Evolutionary conservation across 345 rosid genomes (phyloP), one percentile per base, ranked within the genome.

Genomic region (Linum trigynum): DNA sequence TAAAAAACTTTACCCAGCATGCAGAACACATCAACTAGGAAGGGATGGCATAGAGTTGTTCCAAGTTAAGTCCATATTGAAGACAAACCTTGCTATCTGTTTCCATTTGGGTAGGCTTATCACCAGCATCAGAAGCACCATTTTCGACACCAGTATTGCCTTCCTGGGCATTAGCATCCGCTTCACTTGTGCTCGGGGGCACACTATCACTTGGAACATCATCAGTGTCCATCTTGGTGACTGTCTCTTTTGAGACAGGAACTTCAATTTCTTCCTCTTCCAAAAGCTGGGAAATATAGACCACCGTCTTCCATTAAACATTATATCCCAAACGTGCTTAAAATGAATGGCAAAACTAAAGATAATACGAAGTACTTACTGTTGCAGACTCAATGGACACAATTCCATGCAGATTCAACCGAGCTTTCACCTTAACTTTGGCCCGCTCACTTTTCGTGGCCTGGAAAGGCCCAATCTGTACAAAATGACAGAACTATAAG

Each of bases 261-360:
- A 95, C 86, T 67, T 85, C 97, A 69, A 85, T 65, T 71, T 94
- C 99, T 69, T 94, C 96, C 67, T 95, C 97, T 76, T 91, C 99
- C 75, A 91, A 74, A 65, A 89, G 99, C 99, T 95, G 79, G 57
- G 63, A 65, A 16, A 17, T 60, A 64, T 35, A 3, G 62, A 65
- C 48, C 15, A 9, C 66, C 40, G 2, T 6, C 32, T 23, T 23
- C 2, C 16, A 32, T 8, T 12, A 7, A 56, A 56, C 59, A 56
- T 8, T 11, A 5, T 4, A 4, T 41, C 45, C 9, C 5, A 41
- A 4, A 41, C 45, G 45, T 41, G 45, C 45, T 41, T 0, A 4
- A 23, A 4, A 41, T 41, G 45, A 4, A 4, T 8, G 10, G 38
- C 32, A 8, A 14, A 39, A 55, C 2, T 41, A 39, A 45, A 67